Evolutionary conservation across 352 stramenopile species (phyloP), one percentile per base, ranked within the genome.

Genomic region (Phytophthora brassicae): DNA sequence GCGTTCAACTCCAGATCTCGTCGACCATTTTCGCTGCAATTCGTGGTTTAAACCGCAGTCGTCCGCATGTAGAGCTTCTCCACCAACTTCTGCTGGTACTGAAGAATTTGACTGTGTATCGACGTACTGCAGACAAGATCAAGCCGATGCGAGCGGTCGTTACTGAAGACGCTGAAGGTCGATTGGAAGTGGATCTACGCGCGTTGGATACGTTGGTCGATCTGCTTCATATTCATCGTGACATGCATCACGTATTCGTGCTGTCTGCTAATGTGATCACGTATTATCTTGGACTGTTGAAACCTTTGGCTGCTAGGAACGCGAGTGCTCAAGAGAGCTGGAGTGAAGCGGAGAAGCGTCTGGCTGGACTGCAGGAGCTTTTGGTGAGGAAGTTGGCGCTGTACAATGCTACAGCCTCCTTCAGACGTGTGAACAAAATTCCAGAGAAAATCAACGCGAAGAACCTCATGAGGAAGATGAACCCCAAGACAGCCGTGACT

Each of bases 31-130:
- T 97, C 54, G 81, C 76, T 17, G 81, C 98, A 0, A 96, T 98
- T 58, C 77, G 84, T 36, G 93, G 84, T 11, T 92, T 98, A 65
- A 99, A 99, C 76, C 89, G 96, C 46, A 98, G 92, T 58, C 79
- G 94, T 6, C 96, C 95, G 20, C 97, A 99, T 68, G 71, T 98
- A 5, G 92, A 98, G 61, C 66, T 99, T n/a, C 68, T 99, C 12
- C 78, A 96, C 42, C 80, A 95, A 49, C 57, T 94, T 19, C 71
- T 97, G 19, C 63, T 88, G 0, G 84, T 96, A 19, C 58, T 96
- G 6, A 72, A 87, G 13, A 98, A 99, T 60, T 68, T 98, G 53
- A 84, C 87, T 19, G 61, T 79, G 36, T 91, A 97, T 69, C 33
- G 58, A 70, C 56, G 78, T 16, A 65, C 70, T 29, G 62, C 63